Evolutionary conservation across 1,284 basidiomycete species (phyloP).

Genomic region (Tylopilus sp.): DNA sequence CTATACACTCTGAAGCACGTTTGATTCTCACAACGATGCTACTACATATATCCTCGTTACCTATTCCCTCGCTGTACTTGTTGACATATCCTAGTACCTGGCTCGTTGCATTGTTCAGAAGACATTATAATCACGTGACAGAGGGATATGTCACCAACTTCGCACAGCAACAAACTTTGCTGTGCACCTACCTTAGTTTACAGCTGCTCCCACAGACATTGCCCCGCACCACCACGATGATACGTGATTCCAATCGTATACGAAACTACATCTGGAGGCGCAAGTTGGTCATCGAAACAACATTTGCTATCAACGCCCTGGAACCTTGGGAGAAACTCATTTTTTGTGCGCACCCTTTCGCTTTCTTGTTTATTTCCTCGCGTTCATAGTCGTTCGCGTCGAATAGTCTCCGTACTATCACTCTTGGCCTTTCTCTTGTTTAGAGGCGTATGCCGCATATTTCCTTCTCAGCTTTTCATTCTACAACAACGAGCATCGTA

Average conservation of each 20-base stretch:
- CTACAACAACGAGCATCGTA: conserved; percentile 32
- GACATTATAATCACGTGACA: conserved; percentile 12
- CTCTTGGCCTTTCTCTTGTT: conserved; percentile 29
- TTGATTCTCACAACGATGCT: conserved; percentile 5
- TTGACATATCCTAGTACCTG: conserved; percentile 4
- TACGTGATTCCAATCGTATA: conserved; percentile 23
- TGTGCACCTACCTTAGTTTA: neutral
- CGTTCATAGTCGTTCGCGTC: neutral
- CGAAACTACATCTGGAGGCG: conserved; percentile 43
- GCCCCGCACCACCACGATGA: conserved; percentile 3
- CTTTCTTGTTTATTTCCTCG: neutral
- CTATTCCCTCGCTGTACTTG: conserved; percentile 20
- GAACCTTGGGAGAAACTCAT: conserved; percentile 61
- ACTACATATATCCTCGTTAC: conserved; percentile 20
- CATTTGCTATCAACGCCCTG: conserved; percentile 49
- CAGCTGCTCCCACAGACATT: neutral
- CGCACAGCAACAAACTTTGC: neutral
- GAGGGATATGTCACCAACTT: neutral
- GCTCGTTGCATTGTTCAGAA: neutral
- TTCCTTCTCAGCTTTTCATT: conserved; percentile 29
- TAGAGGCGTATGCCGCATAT: conserved; percentile 27
- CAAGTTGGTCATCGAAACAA: conserved; percentile 49
- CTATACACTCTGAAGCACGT: conserved; percentile 1
- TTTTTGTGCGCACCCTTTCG: conserved; percentile 39
- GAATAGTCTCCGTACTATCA: conserved; percentile 27